These are phyloP conservation scores for Nannochloropsis granulata DNA, from an alignment of 108 stramenopile species.

Conservation along the genomic window DNA sequence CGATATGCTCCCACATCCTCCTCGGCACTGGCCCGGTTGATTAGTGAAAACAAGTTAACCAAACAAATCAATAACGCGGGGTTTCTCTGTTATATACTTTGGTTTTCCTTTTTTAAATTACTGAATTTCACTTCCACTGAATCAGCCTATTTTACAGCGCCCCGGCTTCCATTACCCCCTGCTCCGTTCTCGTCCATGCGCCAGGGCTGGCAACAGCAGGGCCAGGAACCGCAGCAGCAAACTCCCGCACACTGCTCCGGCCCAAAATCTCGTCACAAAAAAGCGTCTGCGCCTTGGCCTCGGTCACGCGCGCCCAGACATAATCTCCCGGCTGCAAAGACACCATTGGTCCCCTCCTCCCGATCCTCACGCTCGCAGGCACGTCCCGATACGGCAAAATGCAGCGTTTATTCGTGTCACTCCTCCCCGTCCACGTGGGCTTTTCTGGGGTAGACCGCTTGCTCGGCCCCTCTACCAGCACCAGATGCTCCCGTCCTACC, in stretches of 20 bases:
- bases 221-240: neutral
- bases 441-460: constrained; percentile 4
- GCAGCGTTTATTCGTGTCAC: constrained; percentile 25
- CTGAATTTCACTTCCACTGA: no score
- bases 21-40: no score
- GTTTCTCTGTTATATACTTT: no score
- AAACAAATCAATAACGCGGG: no score
- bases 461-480: constrained; percentile 41
- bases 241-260: neutral
- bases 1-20: no score
- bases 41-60: no score
- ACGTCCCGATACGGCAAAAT: constrained; percentile 8
- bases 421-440: constrained; percentile 17
- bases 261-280: neutral
- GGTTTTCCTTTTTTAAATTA: no score
- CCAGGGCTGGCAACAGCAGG: no score
- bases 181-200: no score
- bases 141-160: no score
- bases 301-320: constrained; percentile 2
- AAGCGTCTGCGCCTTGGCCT: constrained; percentile 17
- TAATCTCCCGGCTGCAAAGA: constrained; percentile 12
- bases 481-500: constrained; percentile 12
- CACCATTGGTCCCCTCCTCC: neutral
- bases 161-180: no score
- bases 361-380: neutral